Conservation (phyloP, 2,329 filamentous ascomycete genomes). For the Penicillium occitanis region DNA sequence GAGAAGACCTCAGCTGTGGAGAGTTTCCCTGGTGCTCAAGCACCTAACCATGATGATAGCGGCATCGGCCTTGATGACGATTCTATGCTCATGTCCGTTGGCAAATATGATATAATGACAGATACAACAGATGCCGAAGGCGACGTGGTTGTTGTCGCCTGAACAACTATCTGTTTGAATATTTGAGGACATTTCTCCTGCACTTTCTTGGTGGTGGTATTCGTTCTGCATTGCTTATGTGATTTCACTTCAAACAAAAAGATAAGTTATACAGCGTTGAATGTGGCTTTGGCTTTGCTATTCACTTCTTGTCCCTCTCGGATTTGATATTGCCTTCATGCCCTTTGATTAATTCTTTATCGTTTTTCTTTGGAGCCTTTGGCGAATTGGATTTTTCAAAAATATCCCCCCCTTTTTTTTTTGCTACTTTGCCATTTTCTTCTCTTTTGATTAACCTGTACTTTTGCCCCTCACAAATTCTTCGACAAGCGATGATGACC, state of each 20-base stretch:
- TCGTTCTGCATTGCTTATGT: constrained; percentile 11
- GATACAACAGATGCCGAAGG: constrained; percentile 48
- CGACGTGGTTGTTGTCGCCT: constrained; percentile 47
- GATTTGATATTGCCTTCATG: constrained; percentile 28
- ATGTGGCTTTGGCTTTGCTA: not conserved
- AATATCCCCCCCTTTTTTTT: not conserved
- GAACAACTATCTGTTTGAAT: constrained; percentile 21
- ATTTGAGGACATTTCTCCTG: constrained; percentile 21
- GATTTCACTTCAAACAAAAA: not conserved
- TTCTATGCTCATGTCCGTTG: constrained; percentile 42
- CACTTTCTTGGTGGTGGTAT: constrained; percentile 22
- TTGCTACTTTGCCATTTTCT: not conserved
- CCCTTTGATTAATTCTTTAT: constrained; percentile 6
- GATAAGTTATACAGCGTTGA: not conserved
- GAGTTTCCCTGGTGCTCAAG: constrained; percentile 35
- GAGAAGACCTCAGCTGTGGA: constrained; percentile 34
- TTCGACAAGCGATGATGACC: constrained; percentile 30
- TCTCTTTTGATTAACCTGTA: constrained; percentile 1
- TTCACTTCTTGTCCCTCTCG: constrained; percentile 25
- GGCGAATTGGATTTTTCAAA: constrained; percentile 16
- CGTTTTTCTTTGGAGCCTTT: constrained; percentile 14
- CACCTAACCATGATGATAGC: constrained; percentile 63
- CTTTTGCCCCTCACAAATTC: not conserved
- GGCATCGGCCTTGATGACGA: constrained; percentile 65
- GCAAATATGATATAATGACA: constrained; percentile 48